Evolutionary conservation across 2,329 filamentous ascomycete genomes (phyloP).

Genomic region (Verticillium tricorpus): DNA sequence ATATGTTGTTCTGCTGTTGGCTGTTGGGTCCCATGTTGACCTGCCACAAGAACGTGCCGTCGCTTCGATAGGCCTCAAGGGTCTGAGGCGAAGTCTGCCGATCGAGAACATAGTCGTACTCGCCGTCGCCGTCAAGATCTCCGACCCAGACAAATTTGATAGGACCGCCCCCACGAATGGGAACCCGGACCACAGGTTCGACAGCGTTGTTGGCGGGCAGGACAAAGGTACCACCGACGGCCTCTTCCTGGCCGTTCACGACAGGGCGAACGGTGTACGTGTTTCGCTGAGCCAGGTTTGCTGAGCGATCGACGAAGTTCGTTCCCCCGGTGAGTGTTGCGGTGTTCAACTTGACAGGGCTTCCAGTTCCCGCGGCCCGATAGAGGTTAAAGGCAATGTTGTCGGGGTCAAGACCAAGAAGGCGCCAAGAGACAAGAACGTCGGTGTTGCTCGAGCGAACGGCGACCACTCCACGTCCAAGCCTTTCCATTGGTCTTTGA

Average conservation of each 20-base stretch:
- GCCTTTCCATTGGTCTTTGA: constrained; percentile 11
- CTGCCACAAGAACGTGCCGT: constrained; percentile 15
- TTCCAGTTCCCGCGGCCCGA: constrained; percentile 1
- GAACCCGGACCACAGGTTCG: constrained; percentile 13
- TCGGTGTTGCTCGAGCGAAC: constrained; percentile 12
- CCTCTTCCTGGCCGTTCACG: constrained; percentile 12
- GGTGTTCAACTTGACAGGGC: constrained; percentile 10
- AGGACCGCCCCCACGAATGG: constrained; percentile 10
- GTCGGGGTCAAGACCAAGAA: constrained; percentile 16
- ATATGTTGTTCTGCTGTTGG: constrained; percentile 16
- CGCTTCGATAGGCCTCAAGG: constrained; percentile 12
- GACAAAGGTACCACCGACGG: constrained; percentile 9
- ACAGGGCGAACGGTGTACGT: constrained; percentile 15
- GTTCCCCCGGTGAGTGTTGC: constrained; percentile 12
- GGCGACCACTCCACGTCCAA: constrained; percentile 16
- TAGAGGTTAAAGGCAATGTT: constrained; percentile 18
- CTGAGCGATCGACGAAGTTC: constrained; percentile 14
- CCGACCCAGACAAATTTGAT: constrained; percentile 20
- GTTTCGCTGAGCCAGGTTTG: constrained; percentile 8
- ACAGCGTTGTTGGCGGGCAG: constrained; percentile 8
- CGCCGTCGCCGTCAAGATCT: constrained; percentile 17
- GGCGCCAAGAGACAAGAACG: constrained; percentile 15
- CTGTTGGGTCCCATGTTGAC: constrained; percentile 16
- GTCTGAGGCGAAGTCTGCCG: constrained; percentile 12
- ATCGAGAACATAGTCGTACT: constrained; percentile 17